These are phyloP conservation scores for Clonostachys chloroleuca DNA, from an alignment of 2,329 filamentous ascomycete species.

Conservation along the genomic window DNA sequence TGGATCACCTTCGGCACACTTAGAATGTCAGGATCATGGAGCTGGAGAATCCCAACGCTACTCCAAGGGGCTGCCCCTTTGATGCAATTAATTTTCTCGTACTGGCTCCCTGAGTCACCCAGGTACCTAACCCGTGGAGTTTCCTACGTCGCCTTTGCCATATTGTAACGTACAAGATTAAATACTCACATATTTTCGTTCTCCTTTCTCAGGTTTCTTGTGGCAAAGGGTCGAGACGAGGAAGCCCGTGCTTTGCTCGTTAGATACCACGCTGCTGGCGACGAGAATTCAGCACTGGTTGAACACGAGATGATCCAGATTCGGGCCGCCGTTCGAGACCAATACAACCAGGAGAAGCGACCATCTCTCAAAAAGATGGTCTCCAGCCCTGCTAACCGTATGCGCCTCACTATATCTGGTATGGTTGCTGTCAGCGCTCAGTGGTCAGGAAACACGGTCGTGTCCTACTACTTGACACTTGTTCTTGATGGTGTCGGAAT, in stretches of 20 bases:
- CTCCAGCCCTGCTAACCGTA: conserved; percentile 56
- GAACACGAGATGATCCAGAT: conserved; percentile 63
- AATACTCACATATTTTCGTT: too few species aligned
- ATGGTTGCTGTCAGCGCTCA: conserved; percentile 62
- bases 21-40: conserved; percentile 1
- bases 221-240: conserved; percentile 21
- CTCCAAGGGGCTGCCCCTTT: conserved; percentile 1
- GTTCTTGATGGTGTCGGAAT: conserved; percentile 33
- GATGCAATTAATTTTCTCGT: conserved; percentile 28
- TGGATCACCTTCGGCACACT: conserved; percentile 13
- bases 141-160: too few species aligned
- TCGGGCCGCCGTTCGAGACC: conserved; percentile 51
- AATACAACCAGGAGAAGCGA: conserved; percentile 40
- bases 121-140: conserved; percentile 2
- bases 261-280: conserved; percentile 58
- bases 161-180: too few species aligned
- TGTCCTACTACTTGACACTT: conserved; percentile 21
- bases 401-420: conserved; percentile 52
- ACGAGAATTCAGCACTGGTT: conserved; percentile 50
- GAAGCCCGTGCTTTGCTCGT: conserved; percentile 40
- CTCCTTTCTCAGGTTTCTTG: conserved; percentile 7
- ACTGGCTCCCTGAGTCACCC: too few species aligned
- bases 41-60: conserved; percentile 4
- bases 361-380: conserved; percentile 55
- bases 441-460: conserved; percentile 55